Evolutionary conservation across 495 filamentous ascomycete species (phyloP), one percentile per base, ranked within the genome.

Genomic region (Halenospora varia): DNA sequence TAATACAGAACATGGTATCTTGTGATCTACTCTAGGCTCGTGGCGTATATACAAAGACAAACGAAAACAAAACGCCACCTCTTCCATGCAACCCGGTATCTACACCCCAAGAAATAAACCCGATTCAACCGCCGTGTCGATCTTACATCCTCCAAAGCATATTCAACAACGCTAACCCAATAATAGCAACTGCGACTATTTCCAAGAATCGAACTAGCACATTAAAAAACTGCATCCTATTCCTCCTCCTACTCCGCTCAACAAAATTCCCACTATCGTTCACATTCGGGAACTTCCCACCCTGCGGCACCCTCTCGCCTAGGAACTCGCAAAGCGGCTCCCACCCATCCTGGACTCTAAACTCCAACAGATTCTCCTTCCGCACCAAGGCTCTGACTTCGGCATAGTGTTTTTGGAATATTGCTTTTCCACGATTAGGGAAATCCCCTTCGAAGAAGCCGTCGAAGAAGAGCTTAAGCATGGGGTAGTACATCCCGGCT

Each of bases 311-410:
- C 4, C 76, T 72, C 52, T 82, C 76, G 39, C 80, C 84, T 0
- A 88, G 75, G 71, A 88, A 88, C 53, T 83, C 73, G 71, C 84
- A 87, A 17, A 89, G 74, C 10, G 84, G 85, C 23, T 66, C 81
- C 85, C 85, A 88, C 53, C 86, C 86, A 45, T 85, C 77, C 47
- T 77, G 75, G 59, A 88, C 79, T 62, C 77, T 75, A 71, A 83
- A 88, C 61, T 88, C 84, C 42, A 88, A 76, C 46, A 88, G 70
- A n/a, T 51, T 56, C 41, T 66, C 62, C 18, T 57, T 53, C 0
- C 66, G 66, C n/a, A 70, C 73, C 40, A 69, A 11, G 19, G 50
- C 62, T 20, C 49, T 41, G 6, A 76, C 61, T 29, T 69, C 59
- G 0, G 57, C 63, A 20, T 69, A 67, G 50, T 66, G 61, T 19